Conservation (phyloP, 2,329 filamentous ascomycete species). For the Didymella exigua region DNA sequence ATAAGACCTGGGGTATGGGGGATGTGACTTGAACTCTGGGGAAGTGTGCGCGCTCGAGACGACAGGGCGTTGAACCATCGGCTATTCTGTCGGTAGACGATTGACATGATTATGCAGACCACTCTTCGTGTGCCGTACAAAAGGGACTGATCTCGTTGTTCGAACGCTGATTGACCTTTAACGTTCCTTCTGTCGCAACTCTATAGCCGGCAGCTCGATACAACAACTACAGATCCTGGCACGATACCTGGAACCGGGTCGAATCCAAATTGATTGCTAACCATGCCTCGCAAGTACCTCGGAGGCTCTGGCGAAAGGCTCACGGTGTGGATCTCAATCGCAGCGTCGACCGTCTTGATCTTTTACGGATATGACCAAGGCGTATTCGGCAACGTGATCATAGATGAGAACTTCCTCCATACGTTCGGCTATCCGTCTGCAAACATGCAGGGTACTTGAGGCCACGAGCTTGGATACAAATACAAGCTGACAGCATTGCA, state of each 20-base stretch:
- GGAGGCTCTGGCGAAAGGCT: conserved; percentile 58
- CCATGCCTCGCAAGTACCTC: conserved; percentile 56
- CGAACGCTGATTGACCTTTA: not conserved
- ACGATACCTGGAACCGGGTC: too few relatives aligned
- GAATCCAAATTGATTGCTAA: not conserved
- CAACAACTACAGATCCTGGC: too few relatives aligned
- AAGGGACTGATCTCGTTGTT: not conserved
- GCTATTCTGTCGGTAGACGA: not conserved
- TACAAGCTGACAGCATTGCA: not conserved
- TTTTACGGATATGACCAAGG: conserved; percentile 55
- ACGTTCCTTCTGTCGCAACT: not conserved
- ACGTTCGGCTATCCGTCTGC: conserved; percentile 38
- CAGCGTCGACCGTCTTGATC: conserved; percentile 57
- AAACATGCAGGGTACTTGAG: conserved; percentile 31
- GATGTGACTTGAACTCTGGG: conserved; percentile 10
- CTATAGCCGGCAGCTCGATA: too few relatives aligned
- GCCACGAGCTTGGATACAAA: not conserved
- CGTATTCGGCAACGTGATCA: conserved; percentile 45
- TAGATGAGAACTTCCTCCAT: conserved; percentile 38
- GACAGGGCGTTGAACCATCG: not conserved
- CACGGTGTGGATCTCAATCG: conserved; percentile 60
- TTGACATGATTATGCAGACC: not conserved
- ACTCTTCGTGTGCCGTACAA: conserved; percentile 2
- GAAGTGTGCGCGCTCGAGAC: not conserved
- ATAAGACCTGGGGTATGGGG: conserved; percentile 12